Conservation (phyloP, 257 asterid species). For the Nyctanthes arbortristis region DNA sequence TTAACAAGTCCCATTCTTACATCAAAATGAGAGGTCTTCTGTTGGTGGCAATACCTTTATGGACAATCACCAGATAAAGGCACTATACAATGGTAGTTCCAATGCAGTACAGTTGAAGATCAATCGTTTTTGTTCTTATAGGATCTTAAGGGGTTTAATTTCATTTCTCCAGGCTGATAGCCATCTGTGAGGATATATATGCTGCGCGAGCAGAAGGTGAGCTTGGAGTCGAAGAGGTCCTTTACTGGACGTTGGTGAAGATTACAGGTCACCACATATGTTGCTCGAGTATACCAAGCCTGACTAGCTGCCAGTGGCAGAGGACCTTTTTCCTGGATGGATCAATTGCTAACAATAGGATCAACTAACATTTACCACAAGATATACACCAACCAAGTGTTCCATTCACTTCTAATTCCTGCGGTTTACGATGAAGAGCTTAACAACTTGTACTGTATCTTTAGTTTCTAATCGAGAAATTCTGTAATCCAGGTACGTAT, state of each 20-base stretch:
- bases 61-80: not conserved
- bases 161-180: slow-evolving; percentile 67
- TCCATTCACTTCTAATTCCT: not conserved
- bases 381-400: not conserved
- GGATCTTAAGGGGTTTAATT: slow-evolving; percentile 6
- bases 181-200: slow-evolving; percentile 95
- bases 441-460: slow-evolving; percentile 13
- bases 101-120: not conserved
- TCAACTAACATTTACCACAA: not conserved
- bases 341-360: slow-evolving; percentile 19
- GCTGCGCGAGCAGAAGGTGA: slow-evolving; percentile 99
- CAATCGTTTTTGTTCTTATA: not conserved
- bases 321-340: too few relatives aligned
- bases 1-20: too few relatives aligned
- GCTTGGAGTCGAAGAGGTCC: slow-evolving; percentile 94
- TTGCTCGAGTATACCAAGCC: slow-evolving; percentile 87
- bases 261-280: slow-evolving; percentile 98
- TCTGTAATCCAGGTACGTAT: not conserved
- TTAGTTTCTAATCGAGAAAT: slow-evolving; percentile 2
- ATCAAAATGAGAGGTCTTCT: too few relatives aligned
- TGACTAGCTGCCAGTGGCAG: slow-evolving; percentile 42
- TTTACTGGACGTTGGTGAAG: slow-evolving; percentile 93
- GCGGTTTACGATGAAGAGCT: not conserved
- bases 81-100: too few relatives aligned
- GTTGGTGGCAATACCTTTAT: not conserved